Evolutionary conservation across 2,329 filamentous ascomycete genomes (phyloP), one percentile per base, ranked within the genome.

Genomic region (Corniculantispora saksenae): DNA sequence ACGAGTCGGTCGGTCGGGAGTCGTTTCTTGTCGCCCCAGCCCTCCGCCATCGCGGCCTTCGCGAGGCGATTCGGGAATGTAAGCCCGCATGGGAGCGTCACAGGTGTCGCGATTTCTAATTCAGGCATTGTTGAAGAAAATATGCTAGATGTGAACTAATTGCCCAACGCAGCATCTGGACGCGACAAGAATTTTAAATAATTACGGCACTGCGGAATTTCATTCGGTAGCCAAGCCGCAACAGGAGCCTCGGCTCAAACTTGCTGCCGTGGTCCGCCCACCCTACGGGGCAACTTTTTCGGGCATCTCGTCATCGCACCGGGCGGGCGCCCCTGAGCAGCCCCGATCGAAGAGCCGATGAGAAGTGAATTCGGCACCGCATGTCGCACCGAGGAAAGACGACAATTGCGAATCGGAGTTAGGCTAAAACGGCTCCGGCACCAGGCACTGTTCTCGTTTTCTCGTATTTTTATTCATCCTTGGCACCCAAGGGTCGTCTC

Each of bases 31-130:
- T 79, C 76, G 35, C 78, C 75, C 70, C 82, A 72, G 4, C 68
- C 67, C 67, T 86, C 81, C 5, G 82, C 78, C 75, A 87, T 80
- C 40, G 85, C 83, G 56, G 84, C 78, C 68, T 84, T 80, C 54
- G 72, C 77, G 1, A 89, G 77, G 8, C 85, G 82, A 69, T 88
- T 88, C 2, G 83, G 83, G 2, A 88, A 72, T 0, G 77, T 79
- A 27, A 88, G 76, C 1, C 86, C 86, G 70, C 83, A 86, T 66
- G 83, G 82, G 1, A 87, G 77, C 50, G 79, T 83, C 17, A 86
- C 70, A 0, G 83, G 78, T 35, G 81, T 57, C 35, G 32, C 50
- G 35, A 56, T 45, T 12, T 55, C 27, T 17, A 59, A 32, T 17
- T 27, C 21, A n/a, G 53, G 4, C 53, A 55, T 55, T 38, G n/a